A percentile compares a stretch with the other conserved stretches of the same genome.
These are phyloP conservation scores for Cylindrodendrum hubeiense DNA, from an alignment of 2,329 filamentous ascomycete genomes.

Conservation along the genomic window DNA sequence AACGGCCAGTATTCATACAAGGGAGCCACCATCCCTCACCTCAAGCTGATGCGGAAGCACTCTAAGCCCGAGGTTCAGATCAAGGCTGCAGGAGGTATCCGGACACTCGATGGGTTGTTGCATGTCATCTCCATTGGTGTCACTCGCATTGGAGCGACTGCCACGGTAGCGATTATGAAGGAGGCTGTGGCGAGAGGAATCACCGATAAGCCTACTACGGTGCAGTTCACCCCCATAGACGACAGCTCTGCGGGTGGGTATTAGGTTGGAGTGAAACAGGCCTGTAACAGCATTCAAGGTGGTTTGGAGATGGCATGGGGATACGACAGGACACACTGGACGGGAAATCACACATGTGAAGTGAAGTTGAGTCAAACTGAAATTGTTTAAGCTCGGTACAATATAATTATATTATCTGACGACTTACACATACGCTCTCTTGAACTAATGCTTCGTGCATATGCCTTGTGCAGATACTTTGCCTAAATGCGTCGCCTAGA, in stretches of 20 bases:
- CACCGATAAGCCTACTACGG: slow-evolving; percentile 39
- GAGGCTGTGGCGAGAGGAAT: slow-evolving; percentile 66
- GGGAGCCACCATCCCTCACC: slow-evolving; percentile 63
- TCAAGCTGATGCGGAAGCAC: slow-evolving; percentile 66
- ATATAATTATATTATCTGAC: too few species aligned
- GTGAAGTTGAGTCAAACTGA: too few species aligned
- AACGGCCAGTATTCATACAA: slow-evolving; percentile 65
- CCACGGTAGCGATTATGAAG: slow-evolving; percentile 66
- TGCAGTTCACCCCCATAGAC: slow-evolving; percentile 28
- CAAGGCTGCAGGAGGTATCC: slow-evolving; percentile 69
- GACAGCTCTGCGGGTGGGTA: slow-evolving; percentile 12
- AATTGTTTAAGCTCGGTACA: too few species aligned
- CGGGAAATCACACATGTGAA: too few species aligned
- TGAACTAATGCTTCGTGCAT: background rate
- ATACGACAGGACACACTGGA: background rate
- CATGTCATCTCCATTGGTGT: slow-evolving; percentile 67
- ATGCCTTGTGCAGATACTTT: too few species aligned
- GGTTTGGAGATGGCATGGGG: background rate
- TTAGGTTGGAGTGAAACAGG: background rate
- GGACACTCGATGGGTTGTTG: slow-evolving; percentile 68
- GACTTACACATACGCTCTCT: too few species aligned
- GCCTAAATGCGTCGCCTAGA: background rate
- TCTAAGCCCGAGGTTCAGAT: slow-evolving; percentile 60
- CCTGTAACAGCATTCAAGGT: too few species aligned
- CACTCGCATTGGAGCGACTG: slow-evolving; percentile 67